Conservation (phyloP, 495 filamentous ascomycete species). For the Penicillium lividum region DNA sequence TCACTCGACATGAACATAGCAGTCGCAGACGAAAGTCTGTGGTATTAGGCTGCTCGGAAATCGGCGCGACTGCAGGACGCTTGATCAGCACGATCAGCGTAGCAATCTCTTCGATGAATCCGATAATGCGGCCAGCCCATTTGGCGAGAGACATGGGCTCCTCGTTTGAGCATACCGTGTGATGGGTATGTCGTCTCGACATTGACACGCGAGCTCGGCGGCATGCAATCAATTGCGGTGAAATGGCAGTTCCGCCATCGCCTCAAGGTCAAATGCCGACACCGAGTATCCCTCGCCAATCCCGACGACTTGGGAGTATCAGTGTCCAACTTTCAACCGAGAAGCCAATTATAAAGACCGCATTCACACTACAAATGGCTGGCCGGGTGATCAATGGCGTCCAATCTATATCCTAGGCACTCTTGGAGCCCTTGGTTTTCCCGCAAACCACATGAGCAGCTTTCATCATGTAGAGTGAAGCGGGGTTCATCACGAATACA, state of each 20-base stretch:
- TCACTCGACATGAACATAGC: neutral
- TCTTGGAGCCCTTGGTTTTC: neutral
- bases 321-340: neutral
- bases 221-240: neutral
- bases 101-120: neutral
- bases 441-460: neutral
- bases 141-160: neutral
- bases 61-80: conserved; percentile 6
- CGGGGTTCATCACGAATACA: neutral
- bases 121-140: conserved; percentile 4
- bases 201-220: neutral
- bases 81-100: neutral
- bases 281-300: neutral
- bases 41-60: neutral
- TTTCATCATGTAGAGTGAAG: neutral
- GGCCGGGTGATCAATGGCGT: conserved; percentile 1
- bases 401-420: neutral
- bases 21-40: neutral
- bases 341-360: neutral
- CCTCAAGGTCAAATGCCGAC: neutral
- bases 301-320: neutral
- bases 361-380: neutral
- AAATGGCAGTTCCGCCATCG: neutral
- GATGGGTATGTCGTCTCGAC: neutral
- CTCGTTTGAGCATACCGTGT: neutral